Percentiles rank a stretch among this genome's conserved stretches.
Conservation (phyloP, 805 yeast genomes). For the Metahyphopichia silvanorum region DNA sequence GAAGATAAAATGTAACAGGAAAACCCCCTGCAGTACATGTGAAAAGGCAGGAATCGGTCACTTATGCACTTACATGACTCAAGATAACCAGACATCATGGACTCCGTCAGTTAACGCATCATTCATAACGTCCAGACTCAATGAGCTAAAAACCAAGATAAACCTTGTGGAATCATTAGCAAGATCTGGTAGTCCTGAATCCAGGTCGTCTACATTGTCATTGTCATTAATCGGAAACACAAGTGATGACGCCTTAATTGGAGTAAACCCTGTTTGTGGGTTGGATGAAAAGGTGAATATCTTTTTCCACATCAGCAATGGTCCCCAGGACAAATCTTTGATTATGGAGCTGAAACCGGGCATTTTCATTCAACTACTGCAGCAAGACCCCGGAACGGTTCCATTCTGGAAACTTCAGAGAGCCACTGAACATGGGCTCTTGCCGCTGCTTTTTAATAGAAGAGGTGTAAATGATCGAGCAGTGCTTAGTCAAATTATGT, state of each 20-base stretch:
- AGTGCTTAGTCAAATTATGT: no score
- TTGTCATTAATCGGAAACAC: no score
- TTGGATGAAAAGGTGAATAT: neutral
- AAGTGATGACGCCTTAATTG: neutral
- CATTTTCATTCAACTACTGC: neutral
- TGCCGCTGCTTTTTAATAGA: no score
- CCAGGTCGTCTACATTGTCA: no score
- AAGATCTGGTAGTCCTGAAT: no score
- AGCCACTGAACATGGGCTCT: no score
- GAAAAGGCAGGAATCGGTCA: neutral
- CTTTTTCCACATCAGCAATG: neutral
- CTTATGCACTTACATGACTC: neutral
- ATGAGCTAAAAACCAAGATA: no score
- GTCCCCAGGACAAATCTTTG: neutral
- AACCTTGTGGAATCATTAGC: no score
- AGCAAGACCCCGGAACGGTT: neutral
- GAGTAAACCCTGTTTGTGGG: slow-evolving; percentile 1
- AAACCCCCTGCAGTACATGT: neutral
- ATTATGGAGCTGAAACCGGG: neutral
- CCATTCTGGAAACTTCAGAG: neutral
- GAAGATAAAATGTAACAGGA: slow-evolving; percentile 1
- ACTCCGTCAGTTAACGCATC: no score
- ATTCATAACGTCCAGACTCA: no score
- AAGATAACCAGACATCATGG: no score
- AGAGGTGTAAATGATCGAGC: no score